Conservation (phyloP, 495 filamentous ascomycete genomes). For the Neurospora sp. region DNA sequence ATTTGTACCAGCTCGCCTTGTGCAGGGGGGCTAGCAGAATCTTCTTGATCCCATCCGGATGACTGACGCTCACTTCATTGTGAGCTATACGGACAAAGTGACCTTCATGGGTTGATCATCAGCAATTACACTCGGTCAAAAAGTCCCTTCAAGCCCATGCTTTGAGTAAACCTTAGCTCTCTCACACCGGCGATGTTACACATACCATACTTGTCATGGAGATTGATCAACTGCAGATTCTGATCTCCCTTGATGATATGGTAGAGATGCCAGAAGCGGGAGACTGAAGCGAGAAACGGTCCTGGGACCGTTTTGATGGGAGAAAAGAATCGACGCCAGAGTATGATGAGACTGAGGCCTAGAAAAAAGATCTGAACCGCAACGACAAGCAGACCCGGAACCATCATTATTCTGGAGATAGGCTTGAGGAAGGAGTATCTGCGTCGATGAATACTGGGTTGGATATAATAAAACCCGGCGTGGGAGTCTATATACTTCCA, state of each 20-base stretch:
- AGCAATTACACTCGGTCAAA: not conserved
- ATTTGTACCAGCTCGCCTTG: constrained; percentile 21
- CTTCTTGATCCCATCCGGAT: constrained; percentile 33
- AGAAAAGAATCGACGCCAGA: not conserved
- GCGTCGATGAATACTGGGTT: not conserved
- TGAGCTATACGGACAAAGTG: constrained; percentile 38
- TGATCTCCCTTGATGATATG: constrained; percentile 3
- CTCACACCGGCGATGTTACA: not conserved
- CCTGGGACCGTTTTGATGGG: not conserved
- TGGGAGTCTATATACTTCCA: not conserved
- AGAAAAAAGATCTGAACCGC: not conserved
- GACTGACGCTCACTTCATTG: constrained; percentile 40
- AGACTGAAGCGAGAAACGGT: constrained; percentile 1
- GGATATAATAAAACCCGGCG: not conserved
- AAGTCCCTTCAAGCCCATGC: not conserved
- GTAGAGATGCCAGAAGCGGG: constrained; percentile 3
- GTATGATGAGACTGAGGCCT: not conserved
- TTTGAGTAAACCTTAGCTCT: not conserved
- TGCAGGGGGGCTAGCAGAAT: constrained; percentile 15
- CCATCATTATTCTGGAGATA: not conserved
- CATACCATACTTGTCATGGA: constrained; percentile 1
- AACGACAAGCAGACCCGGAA: not conserved
- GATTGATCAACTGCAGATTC: not conserved
- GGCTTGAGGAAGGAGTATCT: not conserved
- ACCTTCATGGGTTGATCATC: constrained; percentile 13